Conservation (phyloP, 2,329 filamentous ascomycete species). For the Zelopaecilomyces penicillatus region DNA sequence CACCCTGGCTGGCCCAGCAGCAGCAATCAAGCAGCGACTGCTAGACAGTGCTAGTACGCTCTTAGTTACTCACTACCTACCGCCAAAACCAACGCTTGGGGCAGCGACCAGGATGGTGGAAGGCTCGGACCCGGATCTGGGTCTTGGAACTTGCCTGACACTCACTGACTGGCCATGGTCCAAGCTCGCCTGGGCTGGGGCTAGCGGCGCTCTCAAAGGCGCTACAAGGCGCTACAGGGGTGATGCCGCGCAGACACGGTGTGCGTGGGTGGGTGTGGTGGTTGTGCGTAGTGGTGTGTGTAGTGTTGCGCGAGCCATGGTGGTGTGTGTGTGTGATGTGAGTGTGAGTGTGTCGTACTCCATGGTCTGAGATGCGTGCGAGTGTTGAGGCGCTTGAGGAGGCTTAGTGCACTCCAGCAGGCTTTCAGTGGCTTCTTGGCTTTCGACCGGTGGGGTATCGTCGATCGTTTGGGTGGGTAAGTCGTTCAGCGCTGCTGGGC, state of each 20-base stretch:
- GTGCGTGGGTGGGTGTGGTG: background rate
- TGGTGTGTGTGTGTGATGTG: background rate
- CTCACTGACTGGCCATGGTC: too few species aligned
- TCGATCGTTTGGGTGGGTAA: conserved; percentile 9
- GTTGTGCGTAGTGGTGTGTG: background rate
- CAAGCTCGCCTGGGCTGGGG: too few species aligned
- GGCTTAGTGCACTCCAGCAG: too few species aligned
- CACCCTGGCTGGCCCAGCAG: too few species aligned
- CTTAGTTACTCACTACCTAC: too few species aligned
- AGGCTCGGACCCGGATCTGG: conserved; percentile 8
- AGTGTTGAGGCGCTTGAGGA: conserved; percentile 1
- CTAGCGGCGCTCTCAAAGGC: background rate
- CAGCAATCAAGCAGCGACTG: too few species aligned
- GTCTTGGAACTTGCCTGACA: conserved; percentile 6
- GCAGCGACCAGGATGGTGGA: conserved; percentile 1
- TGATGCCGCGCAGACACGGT: conserved; percentile 1
- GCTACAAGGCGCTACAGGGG: conserved; percentile 1
- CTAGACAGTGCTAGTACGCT: too few species aligned
- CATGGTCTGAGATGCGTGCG: too few species aligned
- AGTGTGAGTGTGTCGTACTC: background rate
- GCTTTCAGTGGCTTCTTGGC: background rate
- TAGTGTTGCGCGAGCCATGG: background rate
- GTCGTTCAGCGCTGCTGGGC: conserved; percentile 1
- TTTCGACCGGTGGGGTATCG: conserved; percentile 7
- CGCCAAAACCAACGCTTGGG: too few species aligned